Evolutionary conservation across 208 protist species (phyloP), one percentile per base, ranked within the genome.

Genomic region (Angomonas deanei): DNA sequence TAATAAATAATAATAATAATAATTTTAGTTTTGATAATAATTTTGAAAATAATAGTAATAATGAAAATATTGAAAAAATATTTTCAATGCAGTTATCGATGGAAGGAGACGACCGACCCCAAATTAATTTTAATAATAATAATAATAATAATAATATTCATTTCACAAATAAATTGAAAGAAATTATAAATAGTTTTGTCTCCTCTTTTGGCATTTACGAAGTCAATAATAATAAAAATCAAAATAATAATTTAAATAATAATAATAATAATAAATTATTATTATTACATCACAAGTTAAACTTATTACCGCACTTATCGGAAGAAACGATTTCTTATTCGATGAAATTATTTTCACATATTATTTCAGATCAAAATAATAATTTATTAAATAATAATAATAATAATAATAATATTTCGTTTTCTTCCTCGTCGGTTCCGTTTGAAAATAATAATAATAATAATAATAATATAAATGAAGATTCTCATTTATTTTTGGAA

Each of bases 231-330:
- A n/a, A n/a, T n/a, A n/a, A n/a, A n/a, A n/a, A n/a, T n/a, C n/a
- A n/a, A n/a, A n/a, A n/a, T n/a, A n/a, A 42, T 42, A 42, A 42
- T 42, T 42, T 42, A 42, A 42, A n/a, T 42, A 42, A 42, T 42
- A 42, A 42, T 42, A 42, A 42, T 42, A 42, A 42, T 42, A 42
- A 42, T 42, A n/a, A n/a, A 42, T 42, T 42, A 42, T 42, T 42
- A 42, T 42, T 42, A 42, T 42, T 42, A 15, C 36, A 42, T 42
- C 36, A 42, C 36, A 42, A 42, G 15, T 8, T 15, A 42, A 42
- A 42, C 15, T 42, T 42, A 42, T n/a, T 42, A n/a, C 8, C 36
- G 11, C 11, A 42, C 15, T 15, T 42, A n/a, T 42, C 36, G 8
- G 15, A 42, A n/a, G 15, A 42, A 42, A 42, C 36, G 15, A 42